Base-by-base conservation (phyloP, 2,329 filamentous ascomycete genomes). In the Neonectria hederae region DNA sequence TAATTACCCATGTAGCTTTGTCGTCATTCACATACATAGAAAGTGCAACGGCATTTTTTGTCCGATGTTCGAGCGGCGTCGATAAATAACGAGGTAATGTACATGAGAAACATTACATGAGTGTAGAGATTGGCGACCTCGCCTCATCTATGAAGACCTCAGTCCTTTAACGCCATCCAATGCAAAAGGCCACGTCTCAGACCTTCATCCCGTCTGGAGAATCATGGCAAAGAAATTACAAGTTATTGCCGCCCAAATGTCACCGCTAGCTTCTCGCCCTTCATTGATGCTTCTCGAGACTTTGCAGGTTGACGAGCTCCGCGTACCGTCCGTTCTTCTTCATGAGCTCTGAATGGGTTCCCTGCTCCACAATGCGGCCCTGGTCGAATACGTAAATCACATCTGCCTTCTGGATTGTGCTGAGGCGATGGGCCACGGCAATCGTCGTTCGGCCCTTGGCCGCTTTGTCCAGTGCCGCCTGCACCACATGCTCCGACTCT, bases 301-400 rank as follows among this genome's bases (percentile, higher is more conserved):
- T 93, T 83, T 96, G 92, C 71, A 95, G 80, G 69, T 92, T 92
- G 52, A 95, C 92, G 68, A 96, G 78, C 81, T 95, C 92, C 10
- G 87, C 89, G 75, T 96, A 96, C 52, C 91, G 84, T 4, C 92
- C 91, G 67, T 89, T 88, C 75, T 83, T 85, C 69, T 83, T 85
- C 86, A 92, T 89, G 72, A 95, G 76, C 75, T 93, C 91, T 0
- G 81, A 74, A 76, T 98, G 95, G 9, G 89, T 93, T 5, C 95
- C 95, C 70, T 87, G 86, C 82, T 98, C 95, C 1, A 97, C 92
- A 46, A 98, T 88, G 64, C 88, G 86, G 8, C 95, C 96, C 72
- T 92, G 90, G 77, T 97, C 94, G 76, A 98, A 96, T n/a, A 98
- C 95, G 69, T 97, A 97, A 72, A 98, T 98, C 53, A 95, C 82